A percentile compares a stretch with the other conserved stretches of the same genome.
Evolutionary conservation across 2,329 filamentous ascomycete species (phyloP).

Genomic region (Fusarium euwallaceae): DNA sequence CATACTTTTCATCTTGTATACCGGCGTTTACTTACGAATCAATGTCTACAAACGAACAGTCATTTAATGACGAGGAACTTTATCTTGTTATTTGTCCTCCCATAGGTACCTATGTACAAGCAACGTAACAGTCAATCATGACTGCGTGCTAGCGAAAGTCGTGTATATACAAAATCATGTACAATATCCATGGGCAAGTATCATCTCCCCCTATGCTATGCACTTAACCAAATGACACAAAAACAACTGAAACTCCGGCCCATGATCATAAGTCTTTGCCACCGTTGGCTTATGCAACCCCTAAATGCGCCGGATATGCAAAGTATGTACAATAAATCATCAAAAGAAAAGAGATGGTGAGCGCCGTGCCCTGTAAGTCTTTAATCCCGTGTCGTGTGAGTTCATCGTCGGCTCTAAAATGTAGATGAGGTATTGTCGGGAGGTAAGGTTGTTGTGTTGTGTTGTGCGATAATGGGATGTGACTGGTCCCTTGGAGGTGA

Average conservation of each 20-base stretch:
- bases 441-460: slow-evolving; percentile 8
- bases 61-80: background rate
- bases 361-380: slow-evolving; percentile 1
- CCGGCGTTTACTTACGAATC: slow-evolving; percentile 21
- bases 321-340: slow-evolving; percentile 35
- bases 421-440: slow-evolving; percentile 13
- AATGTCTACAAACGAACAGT: slow-evolving; percentile 3
- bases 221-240: slow-evolving; percentile 22
- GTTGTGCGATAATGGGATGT: slow-evolving; percentile 17
- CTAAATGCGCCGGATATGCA: slow-evolving; percentile 45
- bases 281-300: slow-evolving; percentile 41
- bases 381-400: background rate
- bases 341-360: slow-evolving; percentile 26
- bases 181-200: background rate
- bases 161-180: slow-evolving; percentile 25
- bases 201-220: slow-evolving; percentile 2
- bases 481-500: slow-evolving; percentile 14
- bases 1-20: slow-evolving; percentile 31
- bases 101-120: slow-evolving; percentile 23
- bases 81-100: slow-evolving; percentile 8
- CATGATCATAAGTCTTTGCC: slow-evolving; percentile 41
- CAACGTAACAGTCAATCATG: background rate
- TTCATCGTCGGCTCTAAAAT: slow-evolving; percentile 21
- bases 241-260: slow-evolving; percentile 41
- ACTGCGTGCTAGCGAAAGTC: slow-evolving; percentile 13